These are phyloP conservation scores for Scytalidium sp. DNA, from an alignment of 2,329 filamentous ascomycete species.

Conservation along the genomic window DNA sequence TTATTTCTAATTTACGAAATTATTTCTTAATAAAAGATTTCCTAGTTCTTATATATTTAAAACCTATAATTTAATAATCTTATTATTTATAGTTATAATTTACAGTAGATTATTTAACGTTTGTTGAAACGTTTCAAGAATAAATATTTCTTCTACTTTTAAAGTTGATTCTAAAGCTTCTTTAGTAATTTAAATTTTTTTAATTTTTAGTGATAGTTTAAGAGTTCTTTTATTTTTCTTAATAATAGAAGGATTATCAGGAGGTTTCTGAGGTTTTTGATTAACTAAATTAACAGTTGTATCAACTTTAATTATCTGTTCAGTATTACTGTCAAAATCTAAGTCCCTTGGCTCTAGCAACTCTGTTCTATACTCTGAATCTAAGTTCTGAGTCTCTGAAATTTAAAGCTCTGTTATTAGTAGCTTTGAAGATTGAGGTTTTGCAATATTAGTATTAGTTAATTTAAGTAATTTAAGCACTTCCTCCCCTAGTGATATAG, in stretches of 20 bases:
- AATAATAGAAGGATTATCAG: too few relatives aligned
- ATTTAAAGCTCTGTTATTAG: too few relatives aligned
- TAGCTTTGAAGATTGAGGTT: too few relatives aligned
- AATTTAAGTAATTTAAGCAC: too few relatives aligned
- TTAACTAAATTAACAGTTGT: too few relatives aligned
- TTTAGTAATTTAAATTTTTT: background rate
- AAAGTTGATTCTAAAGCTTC: background rate
- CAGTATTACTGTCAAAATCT: too few relatives aligned
- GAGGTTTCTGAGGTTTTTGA: too few relatives aligned
- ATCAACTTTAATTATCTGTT: too few relatives aligned
- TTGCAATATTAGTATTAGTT: too few relatives aligned
- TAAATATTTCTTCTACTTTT: background rate
- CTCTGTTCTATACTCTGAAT: background rate
- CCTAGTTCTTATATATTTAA: background rate
- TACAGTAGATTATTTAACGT: background rate
- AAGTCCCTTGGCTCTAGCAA: background rate
- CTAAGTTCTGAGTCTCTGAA: too few relatives aligned
- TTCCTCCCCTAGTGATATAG: background rate
- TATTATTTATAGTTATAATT: background rate
- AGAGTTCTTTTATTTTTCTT: too few relatives aligned
- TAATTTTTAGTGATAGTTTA: background rate
- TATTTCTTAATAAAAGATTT: constrained; percentile 16
- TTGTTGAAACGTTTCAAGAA: background rate
- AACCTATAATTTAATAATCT: background rate
- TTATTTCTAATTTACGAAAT: constrained; percentile 24